Percentiles rank a stretch among this genome's conserved stretches.
These are phyloP conservation scores for Ceriops zippeliana DNA, from an alignment of 345 rosid species.

Conservation along the genomic window DNA sequence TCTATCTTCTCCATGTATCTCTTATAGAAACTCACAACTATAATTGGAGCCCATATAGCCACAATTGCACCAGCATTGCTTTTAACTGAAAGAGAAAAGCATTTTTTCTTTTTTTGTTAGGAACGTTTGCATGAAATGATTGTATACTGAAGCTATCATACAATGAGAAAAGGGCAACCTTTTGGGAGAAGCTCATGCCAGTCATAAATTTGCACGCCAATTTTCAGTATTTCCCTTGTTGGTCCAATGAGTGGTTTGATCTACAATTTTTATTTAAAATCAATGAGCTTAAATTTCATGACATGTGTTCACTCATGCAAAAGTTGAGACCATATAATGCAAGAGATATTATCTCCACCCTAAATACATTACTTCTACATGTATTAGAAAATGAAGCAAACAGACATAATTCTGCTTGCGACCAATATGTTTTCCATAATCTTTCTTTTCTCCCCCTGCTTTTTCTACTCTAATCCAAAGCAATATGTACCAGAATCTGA, in stretches of 20 bases:
- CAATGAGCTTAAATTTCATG: background rate
- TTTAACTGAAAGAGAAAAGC: constrained; percentile 49
- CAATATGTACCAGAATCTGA: background rate
- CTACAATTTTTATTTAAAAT: constrained; percentile 40
- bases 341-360: too few relatives aligned
- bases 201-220: constrained; percentile 63
- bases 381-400: background rate
- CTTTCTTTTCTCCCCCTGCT: background rate
- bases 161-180: constrained; percentile 39
- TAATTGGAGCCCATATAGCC: constrained; percentile 94
- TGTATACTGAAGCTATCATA: background rate
- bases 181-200: constrained; percentile 90
- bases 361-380: background rate
- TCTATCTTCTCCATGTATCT: background rate
- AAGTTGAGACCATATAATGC: background rate
- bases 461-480: background rate
- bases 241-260: constrained; percentile 86
- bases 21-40: constrained; percentile 59
- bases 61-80: constrained; percentile 85
- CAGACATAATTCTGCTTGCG: background rate
- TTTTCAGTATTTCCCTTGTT: constrained; percentile 67
- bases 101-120: constrained; percentile 10
- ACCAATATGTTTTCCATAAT: background rate
- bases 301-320: constrained; percentile 4
- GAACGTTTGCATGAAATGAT: constrained; percentile 10